Evolutionary conservation across 257 asterid species (phyloP).

Genomic region (Handroanthus guayacan): DNA sequence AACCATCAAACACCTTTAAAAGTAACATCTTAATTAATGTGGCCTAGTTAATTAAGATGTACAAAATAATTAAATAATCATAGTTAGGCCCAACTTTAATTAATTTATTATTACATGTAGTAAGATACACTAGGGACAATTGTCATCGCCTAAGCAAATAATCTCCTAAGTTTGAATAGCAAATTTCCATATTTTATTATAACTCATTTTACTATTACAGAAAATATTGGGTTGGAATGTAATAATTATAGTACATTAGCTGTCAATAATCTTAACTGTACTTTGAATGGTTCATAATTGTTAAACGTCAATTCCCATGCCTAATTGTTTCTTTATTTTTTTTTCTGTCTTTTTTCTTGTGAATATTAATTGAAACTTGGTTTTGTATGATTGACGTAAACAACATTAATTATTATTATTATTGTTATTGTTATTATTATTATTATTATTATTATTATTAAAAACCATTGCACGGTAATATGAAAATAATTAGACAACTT

Average conservation of each 20-base stretch:
- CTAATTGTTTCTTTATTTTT: background rate
- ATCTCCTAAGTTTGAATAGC: background rate
- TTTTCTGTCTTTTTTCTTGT: background rate
- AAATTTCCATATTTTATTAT: no score
- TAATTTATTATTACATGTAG: background rate
- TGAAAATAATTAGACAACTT: constrained; percentile 1
- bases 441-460: no score
- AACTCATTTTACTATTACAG: no score
- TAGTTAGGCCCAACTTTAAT: background rate
- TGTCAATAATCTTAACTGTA: background rate
- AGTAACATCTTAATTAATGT: background rate
- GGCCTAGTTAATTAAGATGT: background rate
- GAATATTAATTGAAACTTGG: background rate
- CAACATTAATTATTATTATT: no score
- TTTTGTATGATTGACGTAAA: constrained; percentile 19
- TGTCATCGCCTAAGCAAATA: constrained; percentile 10
- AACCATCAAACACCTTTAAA: background rate
- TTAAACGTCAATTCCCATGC: constrained; percentile 29
- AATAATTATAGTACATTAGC: background rate
- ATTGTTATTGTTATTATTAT: no score
- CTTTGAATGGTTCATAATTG: constrained; percentile 6
- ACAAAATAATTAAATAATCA: constrained; percentile 5
- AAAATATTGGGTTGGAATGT: no score
- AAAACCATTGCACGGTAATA: constrained; percentile 1
- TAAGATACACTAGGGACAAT: background rate